Percentiles rank a stretch among this genome's conserved stretches.
These are phyloP conservation scores for Nitzschia putrida DNA, from an alignment of 108 stramenopile species.

Conservation along the genomic window DNA sequence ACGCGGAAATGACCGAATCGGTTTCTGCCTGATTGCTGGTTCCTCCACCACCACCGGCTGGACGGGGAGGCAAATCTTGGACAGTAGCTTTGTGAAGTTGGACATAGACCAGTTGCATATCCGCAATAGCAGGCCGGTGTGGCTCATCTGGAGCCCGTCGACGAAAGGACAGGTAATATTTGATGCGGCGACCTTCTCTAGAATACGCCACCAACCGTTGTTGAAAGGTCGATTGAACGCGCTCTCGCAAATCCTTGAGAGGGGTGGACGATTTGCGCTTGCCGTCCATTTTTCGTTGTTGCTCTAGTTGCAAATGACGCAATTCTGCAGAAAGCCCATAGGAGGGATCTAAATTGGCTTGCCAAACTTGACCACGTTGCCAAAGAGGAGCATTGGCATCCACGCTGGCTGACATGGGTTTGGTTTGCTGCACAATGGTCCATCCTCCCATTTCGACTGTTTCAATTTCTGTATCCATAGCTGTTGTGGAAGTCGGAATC, in stretches of 20 bases:
- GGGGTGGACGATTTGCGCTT: not conserved
- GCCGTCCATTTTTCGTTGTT: conserved; percentile 11
- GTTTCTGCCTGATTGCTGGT: not conserved
- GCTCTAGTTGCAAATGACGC: conserved; percentile 7
- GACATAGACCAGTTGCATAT: conserved; percentile 60
- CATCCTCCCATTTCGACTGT: conserved; percentile 35
- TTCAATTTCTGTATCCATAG: conserved; percentile 12
- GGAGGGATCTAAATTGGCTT: conserved; percentile 53
- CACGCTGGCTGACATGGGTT: conserved; percentile 17
- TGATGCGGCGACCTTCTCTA: not conserved
- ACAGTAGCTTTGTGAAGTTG: conserved; percentile 57
- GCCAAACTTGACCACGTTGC: conserved; percentile 31
- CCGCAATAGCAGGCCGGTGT: conserved; percentile 68
- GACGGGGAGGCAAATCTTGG: not conserved
- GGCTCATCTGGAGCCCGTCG: conserved; percentile 52
- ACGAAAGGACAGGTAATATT: conserved; percentile 59
- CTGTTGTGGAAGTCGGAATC: not conserved
- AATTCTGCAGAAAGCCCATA: conserved; percentile 37
- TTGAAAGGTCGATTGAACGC: conserved; percentile 38
- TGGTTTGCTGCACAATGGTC: conserved; percentile 37
- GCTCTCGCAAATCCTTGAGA: conserved; percentile 35
- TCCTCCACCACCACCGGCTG: not conserved
- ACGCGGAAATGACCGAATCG: conserved; percentile 6
- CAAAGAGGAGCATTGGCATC: not conserved
- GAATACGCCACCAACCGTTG: conserved; percentile 25